Base-by-base conservation (phyloP, 306 rosid genomes). In the Cajanus cajan region DNA sequence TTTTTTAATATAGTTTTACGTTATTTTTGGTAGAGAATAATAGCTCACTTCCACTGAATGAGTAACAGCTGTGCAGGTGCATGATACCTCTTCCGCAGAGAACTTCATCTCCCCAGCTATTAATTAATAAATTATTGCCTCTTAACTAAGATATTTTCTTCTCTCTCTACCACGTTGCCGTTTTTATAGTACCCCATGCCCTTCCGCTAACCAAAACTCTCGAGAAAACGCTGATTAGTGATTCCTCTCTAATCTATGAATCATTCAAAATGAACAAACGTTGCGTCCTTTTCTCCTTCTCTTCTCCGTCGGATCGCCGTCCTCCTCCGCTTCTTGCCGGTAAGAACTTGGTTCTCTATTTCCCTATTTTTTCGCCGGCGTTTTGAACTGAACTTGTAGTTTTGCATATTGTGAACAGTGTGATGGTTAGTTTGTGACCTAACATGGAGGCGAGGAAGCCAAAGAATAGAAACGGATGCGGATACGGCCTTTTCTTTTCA, bases 71-170 rank as follows among this genome's bases (percentile, higher is more conserved):
- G 80, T 55, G 54, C 71, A 4, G 4, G 22, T 6, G 13, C 24
- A 40, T 4, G 10, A 18, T 11, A 4, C 1, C 2, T 2, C 41
- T 14, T 5, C 1, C 0, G 69, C 70, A 31, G 36, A 0, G 9
- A 33, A 81, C 14, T 4, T 14, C 0, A 14, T 8, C 59, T 24
- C 85, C 24, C 18, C 11, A 0, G 9, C 34, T 40, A 11, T 12
- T 19, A 63, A 47, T 47, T 15, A 71, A 15, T 62, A 71, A 57
- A 68, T 75, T 79, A 81, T 47, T 72, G 7, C 9, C 31, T 15
- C 33, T 67, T 6, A 18, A 4, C 75, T 2, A 4, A 81, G 88
- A 85, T 85, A 85, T 85, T 85, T 85, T 85, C 62, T 85, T 81
- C 88, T 81, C 88, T 85, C 83, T 85, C 88, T 2, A 45, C 33